Percentiles rank a stretch among this genome's conserved stretches.
These are phyloP conservation scores for Seiridium unicorne DNA, from an alignment of 2,329 filamentous ascomycete genomes.

Conservation along the genomic window DNA sequence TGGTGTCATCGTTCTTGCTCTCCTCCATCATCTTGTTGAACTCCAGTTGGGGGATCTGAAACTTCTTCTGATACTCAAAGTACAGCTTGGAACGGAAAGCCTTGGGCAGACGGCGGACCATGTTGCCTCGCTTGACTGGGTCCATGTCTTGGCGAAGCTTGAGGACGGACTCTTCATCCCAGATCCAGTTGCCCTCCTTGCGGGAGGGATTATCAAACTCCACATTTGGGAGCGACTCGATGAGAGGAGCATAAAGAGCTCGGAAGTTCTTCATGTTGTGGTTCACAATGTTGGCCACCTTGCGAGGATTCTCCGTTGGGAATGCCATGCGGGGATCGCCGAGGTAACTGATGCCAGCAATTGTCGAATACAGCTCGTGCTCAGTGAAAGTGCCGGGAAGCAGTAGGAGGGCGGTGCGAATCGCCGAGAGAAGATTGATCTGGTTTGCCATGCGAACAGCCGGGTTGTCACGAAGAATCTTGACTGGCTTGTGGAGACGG, in stretches of 20 bases:
- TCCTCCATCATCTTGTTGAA: constrained; percentile 83
- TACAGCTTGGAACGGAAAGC: constrained; percentile 87
- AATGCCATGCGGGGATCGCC: constrained; percentile 95
- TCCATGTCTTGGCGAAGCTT: constrained; percentile 88
- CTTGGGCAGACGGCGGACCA: constrained; percentile 88
- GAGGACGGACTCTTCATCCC: constrained; percentile 62
- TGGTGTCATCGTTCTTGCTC: constrained; percentile 68
- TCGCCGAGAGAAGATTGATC: constrained; percentile 87
- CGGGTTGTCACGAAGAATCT: constrained; percentile 93
- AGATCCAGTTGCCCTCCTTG: constrained; percentile 59
- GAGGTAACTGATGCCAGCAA: constrained; percentile 89
- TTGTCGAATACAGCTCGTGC: constrained; percentile 82
- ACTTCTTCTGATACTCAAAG: constrained; percentile 91
- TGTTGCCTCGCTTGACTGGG: constrained; percentile 84
- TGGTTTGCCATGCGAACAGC: constrained; percentile 92
- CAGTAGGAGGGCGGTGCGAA: constrained; percentile 85
- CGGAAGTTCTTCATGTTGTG: constrained; percentile 92
- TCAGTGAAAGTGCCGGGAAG: constrained; percentile 84
- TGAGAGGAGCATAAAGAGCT: constrained; percentile 82
- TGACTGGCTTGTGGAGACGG: constrained; percentile 89
- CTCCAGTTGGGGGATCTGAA: constrained; percentile 77
- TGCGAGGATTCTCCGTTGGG: constrained; percentile 85
- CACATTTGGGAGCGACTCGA: constrained; percentile 88
- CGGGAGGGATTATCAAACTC: constrained; percentile 67
- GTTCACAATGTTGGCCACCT: constrained; percentile 90